Conservation (phyloP, 352 stramenopile genomes). For the Pythium angustatum region DNA sequence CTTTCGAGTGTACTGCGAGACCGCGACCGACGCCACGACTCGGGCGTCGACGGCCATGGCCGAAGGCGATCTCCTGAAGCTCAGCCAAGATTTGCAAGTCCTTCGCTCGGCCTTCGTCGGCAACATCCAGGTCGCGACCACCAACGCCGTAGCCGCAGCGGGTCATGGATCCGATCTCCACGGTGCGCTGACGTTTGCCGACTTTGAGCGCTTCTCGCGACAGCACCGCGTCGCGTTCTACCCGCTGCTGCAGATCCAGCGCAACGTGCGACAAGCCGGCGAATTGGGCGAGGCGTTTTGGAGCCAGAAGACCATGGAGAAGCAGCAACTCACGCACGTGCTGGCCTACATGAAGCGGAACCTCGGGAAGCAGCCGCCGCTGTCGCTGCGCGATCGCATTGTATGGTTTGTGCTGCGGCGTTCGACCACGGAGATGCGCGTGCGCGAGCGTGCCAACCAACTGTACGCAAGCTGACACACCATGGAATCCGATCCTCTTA, state of each 20-base stretch:
- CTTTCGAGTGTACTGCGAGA: constrained; percentile 52
- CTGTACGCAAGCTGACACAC: constrained; percentile 37
- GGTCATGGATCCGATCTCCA: constrained; percentile 6
- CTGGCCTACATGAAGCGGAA: constrained; percentile 44
- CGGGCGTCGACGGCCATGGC: constrained; percentile 22
- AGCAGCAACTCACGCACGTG: constrained; percentile 36
- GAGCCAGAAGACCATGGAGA: constrained; percentile 46
- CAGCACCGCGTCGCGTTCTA: constrained; percentile 56
- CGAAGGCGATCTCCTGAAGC: constrained; percentile 38
- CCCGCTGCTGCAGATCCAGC: constrained; percentile 53
- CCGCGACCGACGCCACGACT: not conserved
- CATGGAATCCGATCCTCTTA: not conserved
- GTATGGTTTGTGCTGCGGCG: constrained; percentile 32
- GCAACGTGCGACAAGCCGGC: constrained; percentile 33
- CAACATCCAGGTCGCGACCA: constrained; percentile 51
- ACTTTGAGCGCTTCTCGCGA: constrained; percentile 52
- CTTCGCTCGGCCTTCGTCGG: constrained; percentile 41
- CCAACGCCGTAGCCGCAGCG: constrained; percentile 33
- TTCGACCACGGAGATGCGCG: constrained; percentile 31
- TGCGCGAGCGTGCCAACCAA: constrained; percentile 37
- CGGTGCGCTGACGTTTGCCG: constrained; percentile 40
- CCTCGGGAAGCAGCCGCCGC: constrained; percentile 36
- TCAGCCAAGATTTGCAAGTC: constrained; percentile 45
- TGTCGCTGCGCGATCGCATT: constrained; percentile 43
- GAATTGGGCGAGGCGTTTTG: constrained; percentile 52